phyloP scores from a whole-genome alignment of 2,329 filamentous ascomycete species.

The Trichoderma aggressivum region DNA sequence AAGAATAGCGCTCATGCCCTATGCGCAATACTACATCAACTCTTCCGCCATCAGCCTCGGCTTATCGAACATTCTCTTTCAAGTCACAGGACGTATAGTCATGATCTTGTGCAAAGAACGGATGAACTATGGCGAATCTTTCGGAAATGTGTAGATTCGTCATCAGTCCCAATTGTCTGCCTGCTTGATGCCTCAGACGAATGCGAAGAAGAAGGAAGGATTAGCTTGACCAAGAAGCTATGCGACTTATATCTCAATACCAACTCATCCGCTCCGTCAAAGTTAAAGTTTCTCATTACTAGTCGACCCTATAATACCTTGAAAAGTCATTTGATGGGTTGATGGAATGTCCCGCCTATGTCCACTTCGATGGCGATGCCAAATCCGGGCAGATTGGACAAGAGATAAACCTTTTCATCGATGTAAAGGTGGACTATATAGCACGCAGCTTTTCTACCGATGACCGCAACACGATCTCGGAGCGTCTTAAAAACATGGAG shows the following conservation, averaged over 20 bases:
- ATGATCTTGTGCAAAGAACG: slow-evolving; percentile 2
- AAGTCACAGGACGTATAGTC: slow-evolving; percentile 1
- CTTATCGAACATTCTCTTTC: not conserved
- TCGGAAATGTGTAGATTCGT: slow-evolving; percentile 3
- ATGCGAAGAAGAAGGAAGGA: slow-evolving; percentile 23
- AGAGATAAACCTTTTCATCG: slow-evolving; percentile 34
- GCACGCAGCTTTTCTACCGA: slow-evolving; percentile 19
- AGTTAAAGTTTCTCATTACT: slow-evolving; percentile 33
- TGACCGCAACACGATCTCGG: slow-evolving; percentile 22
- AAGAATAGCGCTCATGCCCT: slow-evolving; percentile 24
- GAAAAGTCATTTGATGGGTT: slow-evolving; percentile 21
- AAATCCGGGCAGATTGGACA: slow-evolving; percentile 27
- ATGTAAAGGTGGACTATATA: slow-evolving; percentile 23
- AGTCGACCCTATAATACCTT: slow-evolving; percentile 32
- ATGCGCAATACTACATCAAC: slow-evolving; percentile 28
- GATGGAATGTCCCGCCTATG: slow-evolving; percentile 14
- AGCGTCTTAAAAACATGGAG: slow-evolving; percentile 28
- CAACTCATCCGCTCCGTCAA: not conserved
- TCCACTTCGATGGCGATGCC: slow-evolving; percentile 29
- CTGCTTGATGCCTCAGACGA: slow-evolving; percentile 35
- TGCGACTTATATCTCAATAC: slow-evolving; percentile 14
- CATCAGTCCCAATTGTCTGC: slow-evolving; percentile 25
- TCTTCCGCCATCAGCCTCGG: slow-evolving; percentile 24
- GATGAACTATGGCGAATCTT: slow-evolving; percentile 17
- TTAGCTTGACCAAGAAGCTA: slow-evolving; percentile 21